Base-by-base conservation (phyloP, 192 early-diverging fungal genomes). In the Coemansia sp. region DNA sequence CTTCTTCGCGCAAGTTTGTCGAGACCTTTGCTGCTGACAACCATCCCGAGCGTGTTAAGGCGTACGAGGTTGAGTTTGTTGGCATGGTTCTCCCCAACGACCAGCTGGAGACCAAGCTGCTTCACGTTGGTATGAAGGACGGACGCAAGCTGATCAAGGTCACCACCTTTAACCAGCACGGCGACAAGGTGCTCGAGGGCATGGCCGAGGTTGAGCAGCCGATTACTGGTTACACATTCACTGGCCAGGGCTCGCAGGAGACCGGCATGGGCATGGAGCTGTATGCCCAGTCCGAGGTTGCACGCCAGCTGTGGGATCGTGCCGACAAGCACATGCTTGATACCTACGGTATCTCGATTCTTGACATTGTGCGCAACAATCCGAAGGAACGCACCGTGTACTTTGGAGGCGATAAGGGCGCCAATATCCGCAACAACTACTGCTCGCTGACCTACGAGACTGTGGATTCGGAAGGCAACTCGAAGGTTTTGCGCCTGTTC, bases 221-320 rank as follows among this genome's bases (percentile, higher is more conserved):
- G 37, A 85, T 87, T 61, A 95, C 94, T 32, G 89, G 90, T 61
- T 98, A 94, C 72, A 93, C 95, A 12, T 98, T 98, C 74, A 98
- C 95, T 59, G 95, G 95, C 48, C 95, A 98, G 76, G 95, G 95
- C 80, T 94, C 95, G 65, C 95, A 98, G 79, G 93, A 95, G 81
- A 85, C 88, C 43, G 94, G 94, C 60, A 98, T 98, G 95, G 94
- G 94, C 61, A 98, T 95, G 94, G 92, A 91, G 48, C 88, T 98
- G 18, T 98, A 95, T 70, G 86, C 77, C 23, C 87, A 87, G 45
- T 95, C 93, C 2, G 80, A 89, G 56, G 83, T 92, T 71, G 94
- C 95, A 38, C 91, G 90, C 71, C 87, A 88, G 26, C 85, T 98
- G 72, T 98, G 95, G 94, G 93, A 98, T 67, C 88, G 90, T 64